A percentile compares a stretch with the other conserved stretches of the same genome.
phyloP scores from a whole-genome alignment of 495 filamentous ascomycete species.

The Aspergillus baeticus region DNA sequence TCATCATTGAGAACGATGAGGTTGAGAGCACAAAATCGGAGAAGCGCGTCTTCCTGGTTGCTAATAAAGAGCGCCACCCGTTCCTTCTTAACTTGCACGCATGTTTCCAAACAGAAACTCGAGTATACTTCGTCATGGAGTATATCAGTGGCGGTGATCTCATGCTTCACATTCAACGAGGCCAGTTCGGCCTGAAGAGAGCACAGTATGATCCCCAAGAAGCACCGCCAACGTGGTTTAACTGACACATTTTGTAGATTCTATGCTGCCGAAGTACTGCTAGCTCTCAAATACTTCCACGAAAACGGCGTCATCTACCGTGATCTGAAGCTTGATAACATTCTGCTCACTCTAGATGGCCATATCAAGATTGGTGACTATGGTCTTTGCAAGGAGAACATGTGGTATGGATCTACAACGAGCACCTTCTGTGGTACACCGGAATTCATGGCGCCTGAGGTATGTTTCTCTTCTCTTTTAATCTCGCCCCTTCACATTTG shows the following conservation, averaged over 20 bases:
- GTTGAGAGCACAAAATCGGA: conserved; percentile 99
- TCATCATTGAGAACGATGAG: conserved; percentile 99
- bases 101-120: conserved; percentile 98
- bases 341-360: conserved; percentile 90
- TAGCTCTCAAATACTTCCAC: conserved; percentile 98
- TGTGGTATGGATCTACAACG: conserved; percentile 97
- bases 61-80: conserved; percentile 96
- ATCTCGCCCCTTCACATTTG: not conserved
- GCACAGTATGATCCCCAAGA: conserved; percentile 70
- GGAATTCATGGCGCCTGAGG: conserved; percentile 99
- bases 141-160: conserved; percentile 98
- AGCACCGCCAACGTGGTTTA: not conserved
- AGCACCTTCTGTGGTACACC: conserved; percentile 99
- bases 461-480: conserved; percentile 40
- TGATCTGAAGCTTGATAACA: conserved; percentile 99
- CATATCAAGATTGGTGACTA: conserved; percentile 99
- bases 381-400: conserved; percentile 98
- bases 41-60: conserved; percentile 94
- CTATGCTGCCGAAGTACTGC: conserved; percentile 95
- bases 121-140: conserved; percentile 99
- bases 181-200: conserved; percentile 91
- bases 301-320: conserved; percentile 99
- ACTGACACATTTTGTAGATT: conserved; percentile 57
- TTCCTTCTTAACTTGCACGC: conserved; percentile 95
- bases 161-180: conserved; percentile 98